phyloP scores from a whole-genome alignment of 129 eudicot species.

The Lonicera japonica region DNA sequence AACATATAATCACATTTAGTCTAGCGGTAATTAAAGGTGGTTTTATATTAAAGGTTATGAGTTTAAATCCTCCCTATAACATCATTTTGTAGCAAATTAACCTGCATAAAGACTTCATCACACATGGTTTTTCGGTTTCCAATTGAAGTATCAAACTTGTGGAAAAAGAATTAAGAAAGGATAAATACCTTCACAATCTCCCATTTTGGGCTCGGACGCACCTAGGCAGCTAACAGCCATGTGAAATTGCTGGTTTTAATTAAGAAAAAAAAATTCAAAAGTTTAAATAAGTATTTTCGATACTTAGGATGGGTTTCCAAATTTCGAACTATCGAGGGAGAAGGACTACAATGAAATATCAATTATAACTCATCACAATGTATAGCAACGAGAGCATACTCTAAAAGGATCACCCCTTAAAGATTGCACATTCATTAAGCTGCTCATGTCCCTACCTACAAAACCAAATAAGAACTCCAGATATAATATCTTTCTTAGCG shows the following conservation, averaged over 20 bases:
- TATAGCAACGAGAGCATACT: conserved; percentile 33
- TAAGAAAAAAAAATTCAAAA: background rate
- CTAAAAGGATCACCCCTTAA: conserved; percentile 87
- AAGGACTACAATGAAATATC: no score
- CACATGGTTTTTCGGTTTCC: background rate
- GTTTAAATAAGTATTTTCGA: no score
- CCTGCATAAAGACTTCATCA: conserved; percentile 33
- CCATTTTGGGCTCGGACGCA: conserved; percentile 55
- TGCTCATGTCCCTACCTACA: conserved; percentile 50
- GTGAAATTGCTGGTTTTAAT: conserved; percentile 56
- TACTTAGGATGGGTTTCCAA: no score
- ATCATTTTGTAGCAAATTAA: conserved; percentile 60
- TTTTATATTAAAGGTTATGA: no score
- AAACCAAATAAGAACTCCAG: conserved; percentile 6
- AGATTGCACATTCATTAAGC: conserved; percentile 73
- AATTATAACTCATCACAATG: background rate
- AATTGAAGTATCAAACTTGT: background rate
- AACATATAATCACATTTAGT: no score
- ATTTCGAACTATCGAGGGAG: no score
- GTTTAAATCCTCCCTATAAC: no score
- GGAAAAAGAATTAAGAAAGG: background rate
- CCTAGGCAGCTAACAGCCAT: conserved; percentile 77
- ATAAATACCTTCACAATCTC: conserved; percentile 69
- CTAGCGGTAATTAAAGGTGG: no score
- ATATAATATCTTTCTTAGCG: background rate